Evolutionary conservation across 805 yeast genomes (phyloP), one percentile per base, ranked within the genome.

Genomic region (Saturnispora zaruensis): DNA sequence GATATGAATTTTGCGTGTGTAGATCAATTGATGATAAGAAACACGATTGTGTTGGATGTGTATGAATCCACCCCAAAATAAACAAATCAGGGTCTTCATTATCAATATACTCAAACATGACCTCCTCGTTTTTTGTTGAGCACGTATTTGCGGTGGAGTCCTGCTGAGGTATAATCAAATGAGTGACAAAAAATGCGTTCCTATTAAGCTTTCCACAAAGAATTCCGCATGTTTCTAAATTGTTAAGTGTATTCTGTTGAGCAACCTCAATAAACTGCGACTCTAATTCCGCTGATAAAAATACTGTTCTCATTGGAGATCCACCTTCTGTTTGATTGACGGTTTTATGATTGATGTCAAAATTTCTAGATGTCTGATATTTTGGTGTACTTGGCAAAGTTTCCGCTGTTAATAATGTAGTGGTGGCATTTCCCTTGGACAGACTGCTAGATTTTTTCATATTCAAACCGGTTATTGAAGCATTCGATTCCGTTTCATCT

Each of bases 31-130:
- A 78, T 11, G 83, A 77, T 61, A 81, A 63, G 59, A 81, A 81
- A 55, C 87, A 81, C n/a, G 84, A 69, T 59, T 81, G 87, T 9
- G 86, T 77, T 5, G 87, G 87, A 59, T 81, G 87, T 8, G 87
- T 82, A 61, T 81, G 87, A 48, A 81, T 82, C 87, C 87, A 81
- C 3, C 87, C 87, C 2, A 81, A 66, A n/a, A 81, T 75, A 57
- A 81, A 79, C 42, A 82, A 63, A 38, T 54, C 55, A 3, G 57
- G 57, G 52, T 77, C 82, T 48, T 75, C 67, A 30, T 64, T 55
- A 58, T 81, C 86, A 41, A 80, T 72, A 54, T 68, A 76, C 41
- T 75, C 77, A 57, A 81, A 80, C 52, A 81, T 60, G 4, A 67
- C 63, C 54, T 80, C 85, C 58, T 81, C 87, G 58, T 80, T 72